phyloP scores from a whole-genome alignment of 345 rosid genomes.

The Anastatica hierochuntica region DNA sequence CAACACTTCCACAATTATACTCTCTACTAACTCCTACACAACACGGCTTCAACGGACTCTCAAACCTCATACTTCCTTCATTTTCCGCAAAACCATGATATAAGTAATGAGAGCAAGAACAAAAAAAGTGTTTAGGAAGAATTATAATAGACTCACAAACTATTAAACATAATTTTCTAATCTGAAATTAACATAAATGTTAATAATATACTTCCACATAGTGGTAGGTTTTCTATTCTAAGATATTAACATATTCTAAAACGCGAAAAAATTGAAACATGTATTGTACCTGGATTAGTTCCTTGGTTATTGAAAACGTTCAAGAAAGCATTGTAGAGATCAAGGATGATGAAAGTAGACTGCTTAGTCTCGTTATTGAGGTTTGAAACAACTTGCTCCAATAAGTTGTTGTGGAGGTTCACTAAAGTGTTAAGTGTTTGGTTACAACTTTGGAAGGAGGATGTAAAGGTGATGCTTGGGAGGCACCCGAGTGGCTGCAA shows the following conservation, averaged over 20 bases:
- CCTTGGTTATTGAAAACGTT: slow-evolving; percentile 37
- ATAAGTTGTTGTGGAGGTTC: slow-evolving; percentile 41
- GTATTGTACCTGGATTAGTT: slow-evolving; percentile 16
- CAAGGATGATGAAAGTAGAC: slow-evolving; percentile 35
- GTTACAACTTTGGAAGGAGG: slow-evolving; percentile 46
- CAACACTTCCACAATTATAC: slow-evolving; percentile 39
- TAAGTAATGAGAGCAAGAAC: no score
- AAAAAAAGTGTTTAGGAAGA: no score
- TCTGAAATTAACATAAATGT: no score
- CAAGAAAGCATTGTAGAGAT: slow-evolving; percentile 54
- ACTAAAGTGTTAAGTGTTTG: slow-evolving; percentile 32
- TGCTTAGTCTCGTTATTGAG: slow-evolving; percentile 32
- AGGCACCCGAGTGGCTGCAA: slow-evolving; percentile 76
- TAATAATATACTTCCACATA: no score
- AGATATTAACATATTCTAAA: no score
- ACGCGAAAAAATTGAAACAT: no score
- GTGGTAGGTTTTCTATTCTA: no score
- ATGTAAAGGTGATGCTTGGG: slow-evolving; percentile 28
- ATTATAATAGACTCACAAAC: no score
- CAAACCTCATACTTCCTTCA: slow-evolving; percentile 32
- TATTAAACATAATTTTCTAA: no score
- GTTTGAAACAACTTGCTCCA: slow-evolving; percentile 38
- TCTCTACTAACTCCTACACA: slow-evolving; percentile 32
- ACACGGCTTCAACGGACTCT: slow-evolving; percentile 50
- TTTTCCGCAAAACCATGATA: neutral